phyloP scores from a whole-genome alignment of 2,329 filamentous ascomycete genomes.

The Trichoderma koningiopsis region DNA sequence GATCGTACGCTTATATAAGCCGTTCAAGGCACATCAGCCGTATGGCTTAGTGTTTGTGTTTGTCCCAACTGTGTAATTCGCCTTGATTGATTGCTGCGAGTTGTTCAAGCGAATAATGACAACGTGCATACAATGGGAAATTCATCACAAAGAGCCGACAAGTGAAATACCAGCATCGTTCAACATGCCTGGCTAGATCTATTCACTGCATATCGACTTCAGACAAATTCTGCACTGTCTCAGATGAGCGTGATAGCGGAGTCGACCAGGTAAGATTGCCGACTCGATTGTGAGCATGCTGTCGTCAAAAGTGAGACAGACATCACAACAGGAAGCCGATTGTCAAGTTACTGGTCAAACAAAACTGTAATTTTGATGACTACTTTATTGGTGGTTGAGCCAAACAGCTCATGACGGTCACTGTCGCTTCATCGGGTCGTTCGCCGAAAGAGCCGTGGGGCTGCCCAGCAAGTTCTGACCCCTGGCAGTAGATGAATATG shows the following conservation, averaged over 20 bases:
- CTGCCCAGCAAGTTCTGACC: not conserved
- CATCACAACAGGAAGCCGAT: not conserved
- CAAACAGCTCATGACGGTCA: not conserved
- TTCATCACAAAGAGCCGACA: not conserved
- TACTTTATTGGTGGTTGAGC: not conserved
- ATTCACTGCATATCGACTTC: not conserved
- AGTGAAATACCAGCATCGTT: not conserved
- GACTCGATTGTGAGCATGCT: not conserved
- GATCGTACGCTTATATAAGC: not conserved
- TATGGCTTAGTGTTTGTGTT: no score
- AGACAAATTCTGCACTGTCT: slow-evolving; percentile 9
- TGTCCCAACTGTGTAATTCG: not conserved
- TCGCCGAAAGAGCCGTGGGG: slow-evolving; percentile 14
- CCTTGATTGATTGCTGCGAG: not conserved
- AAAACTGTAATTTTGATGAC: not conserved
- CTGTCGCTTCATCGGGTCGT: slow-evolving; percentile 3
- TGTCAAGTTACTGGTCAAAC: not conserved
- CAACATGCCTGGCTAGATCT: not conserved
- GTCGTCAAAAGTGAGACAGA: not conserved
- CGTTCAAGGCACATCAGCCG: not conserved
- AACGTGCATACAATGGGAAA: not conserved
- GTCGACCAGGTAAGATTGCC: not conserved
- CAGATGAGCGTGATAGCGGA: not conserved
- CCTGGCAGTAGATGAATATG: slow-evolving; percentile 13
- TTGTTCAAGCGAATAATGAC: not conserved